Evolutionary conservation across 345 rosid genomes (phyloP).

Genomic region (Eucalyptus curtisii): DNA sequence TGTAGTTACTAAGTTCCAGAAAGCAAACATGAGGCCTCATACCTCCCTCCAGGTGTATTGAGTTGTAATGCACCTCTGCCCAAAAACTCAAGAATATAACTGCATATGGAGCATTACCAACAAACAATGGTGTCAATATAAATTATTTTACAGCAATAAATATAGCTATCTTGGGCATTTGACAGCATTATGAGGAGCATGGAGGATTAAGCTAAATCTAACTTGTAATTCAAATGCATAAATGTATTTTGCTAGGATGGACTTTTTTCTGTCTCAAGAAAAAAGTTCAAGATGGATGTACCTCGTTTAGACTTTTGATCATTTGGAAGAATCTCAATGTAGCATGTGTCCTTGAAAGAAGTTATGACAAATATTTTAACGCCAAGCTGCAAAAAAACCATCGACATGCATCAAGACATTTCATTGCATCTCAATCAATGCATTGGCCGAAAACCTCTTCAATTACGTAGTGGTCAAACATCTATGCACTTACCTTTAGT

Average conservation of each 20-base stretch:
- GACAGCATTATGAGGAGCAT: background rate
- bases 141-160: background rate
- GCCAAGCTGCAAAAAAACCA: conserved; percentile 36
- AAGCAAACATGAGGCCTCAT: background rate
- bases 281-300: background rate
- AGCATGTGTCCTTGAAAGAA: conserved; percentile 60
- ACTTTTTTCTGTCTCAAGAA: background rate
- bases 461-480: background rate
- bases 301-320: conserved; percentile 39
- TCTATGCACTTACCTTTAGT: background rate
- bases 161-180: background rate
- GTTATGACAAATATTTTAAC: conserved; percentile 50
- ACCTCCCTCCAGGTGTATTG: conserved; percentile 39
- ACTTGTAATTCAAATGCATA: background rate
- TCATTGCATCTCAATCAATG: background rate
- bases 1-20: background rate
- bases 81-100: conserved; percentile 49
- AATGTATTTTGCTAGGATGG: background rate
- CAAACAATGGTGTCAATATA: background rate
- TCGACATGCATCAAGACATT: background rate
- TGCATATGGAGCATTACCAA: conserved; percentile 7
- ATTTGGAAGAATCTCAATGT: conserved; percentile 45
- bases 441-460: background rate
- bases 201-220: background rate
- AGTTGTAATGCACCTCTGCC: conserved; percentile 65